Evolutionary conservation across 305 asterid species (phyloP).

Genomic region (Solanum chacoense): DNA sequence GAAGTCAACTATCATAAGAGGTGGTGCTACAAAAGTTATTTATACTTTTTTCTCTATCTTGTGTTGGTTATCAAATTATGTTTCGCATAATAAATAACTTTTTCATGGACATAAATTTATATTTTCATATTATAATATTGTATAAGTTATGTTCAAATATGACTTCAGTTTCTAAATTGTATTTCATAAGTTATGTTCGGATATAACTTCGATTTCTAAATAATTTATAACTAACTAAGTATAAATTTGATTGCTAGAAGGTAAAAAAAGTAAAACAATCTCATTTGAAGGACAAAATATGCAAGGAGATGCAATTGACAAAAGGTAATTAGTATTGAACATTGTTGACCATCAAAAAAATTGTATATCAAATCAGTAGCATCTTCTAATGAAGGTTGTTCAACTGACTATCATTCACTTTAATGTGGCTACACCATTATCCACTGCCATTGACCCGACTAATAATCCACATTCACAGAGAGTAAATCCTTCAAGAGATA

Average conservation of each 20-base stretch:
- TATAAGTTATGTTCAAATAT: background rate
- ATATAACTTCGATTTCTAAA: background rate
- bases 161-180: background rate
- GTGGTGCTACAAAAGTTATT: background rate
- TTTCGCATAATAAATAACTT: background rate
- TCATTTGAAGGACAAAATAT: background rate
- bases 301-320: background rate
- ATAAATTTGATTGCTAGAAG: background rate
- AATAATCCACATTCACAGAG: background rate
- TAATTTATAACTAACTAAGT: background rate
- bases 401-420: background rate
- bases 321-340: background rate
- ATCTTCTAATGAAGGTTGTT: background rate
- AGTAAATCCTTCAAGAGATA: background rate
- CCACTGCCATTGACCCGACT: background rate
- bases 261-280: background rate
- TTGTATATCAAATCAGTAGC: background rate
- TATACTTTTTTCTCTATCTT: background rate
- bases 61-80: background rate
- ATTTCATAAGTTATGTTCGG: background rate
- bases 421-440: background rate
- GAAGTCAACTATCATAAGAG: background rate
- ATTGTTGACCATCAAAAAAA: background rate
- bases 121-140: background rate
- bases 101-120: background rate